These are phyloP conservation scores for Dioscorea alata DNA, from an alignment of 106 monocot genomes.

Conservation along the genomic window DNA sequence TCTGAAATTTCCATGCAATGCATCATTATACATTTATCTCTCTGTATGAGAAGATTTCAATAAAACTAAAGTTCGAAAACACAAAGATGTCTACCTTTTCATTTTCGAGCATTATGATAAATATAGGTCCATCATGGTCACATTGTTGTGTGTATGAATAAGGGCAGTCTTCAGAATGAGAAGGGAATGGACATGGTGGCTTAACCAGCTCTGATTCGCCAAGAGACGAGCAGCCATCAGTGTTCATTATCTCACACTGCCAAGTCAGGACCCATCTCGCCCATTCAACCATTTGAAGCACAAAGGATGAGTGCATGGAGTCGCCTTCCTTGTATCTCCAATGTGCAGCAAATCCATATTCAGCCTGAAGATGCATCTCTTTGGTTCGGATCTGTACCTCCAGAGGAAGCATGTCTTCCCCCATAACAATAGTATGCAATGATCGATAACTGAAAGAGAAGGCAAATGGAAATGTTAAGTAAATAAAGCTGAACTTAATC, in stretches of 20 bases:
- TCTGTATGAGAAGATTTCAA: background rate
- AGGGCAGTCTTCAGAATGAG: conserved; percentile 73
- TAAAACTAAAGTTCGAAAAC: background rate
- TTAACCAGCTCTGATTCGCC: conserved; percentile 19
- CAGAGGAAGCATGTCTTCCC: conserved; percentile 53
- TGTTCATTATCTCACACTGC: conserved; percentile 74
- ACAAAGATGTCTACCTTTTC: conserved; percentile 55
- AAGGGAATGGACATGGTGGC: conserved; percentile 72
- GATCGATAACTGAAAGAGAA: conserved; percentile 69
- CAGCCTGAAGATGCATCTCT: conserved; percentile 93
- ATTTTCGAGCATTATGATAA: conserved; percentile 74
- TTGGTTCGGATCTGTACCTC: conserved; percentile 95
- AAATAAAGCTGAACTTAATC: background rate
- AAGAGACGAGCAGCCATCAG: conserved; percentile 13
- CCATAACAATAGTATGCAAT: conserved; percentile 78
- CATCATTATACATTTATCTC: background rate
- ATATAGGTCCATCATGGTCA: conserved; percentile 67
- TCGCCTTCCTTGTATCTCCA: conserved; percentile 96
- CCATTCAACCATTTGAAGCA: conserved; percentile 97
- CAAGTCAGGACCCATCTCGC: conserved; percentile 84
- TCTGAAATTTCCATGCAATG: conserved; percentile 33
- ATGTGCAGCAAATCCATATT: conserved; percentile 93
- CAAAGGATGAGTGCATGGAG: conserved; percentile 53
- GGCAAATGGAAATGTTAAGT: background rate
- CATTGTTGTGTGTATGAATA: conserved; percentile 50